A percentile compares a stretch with the other conserved stretches of the same genome.
Conservation (phyloP, 2,329 filamentous ascomycete genomes). For the Claviceps arundinis region DNA sequence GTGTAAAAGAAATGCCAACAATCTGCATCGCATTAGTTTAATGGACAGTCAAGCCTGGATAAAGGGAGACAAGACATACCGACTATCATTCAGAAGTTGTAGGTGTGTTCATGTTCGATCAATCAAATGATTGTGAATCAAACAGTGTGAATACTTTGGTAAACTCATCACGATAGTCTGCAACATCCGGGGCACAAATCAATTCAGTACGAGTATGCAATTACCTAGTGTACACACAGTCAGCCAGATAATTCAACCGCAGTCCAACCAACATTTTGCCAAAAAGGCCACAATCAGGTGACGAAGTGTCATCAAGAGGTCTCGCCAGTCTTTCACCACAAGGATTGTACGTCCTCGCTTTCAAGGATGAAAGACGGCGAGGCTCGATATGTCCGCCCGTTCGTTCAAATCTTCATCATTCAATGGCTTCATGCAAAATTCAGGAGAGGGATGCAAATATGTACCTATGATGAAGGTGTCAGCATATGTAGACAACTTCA, state of each 20-base stretch:
- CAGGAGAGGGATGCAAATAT: conserved; percentile 1
- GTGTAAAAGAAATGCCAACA: not conserved
- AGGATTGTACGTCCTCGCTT: conserved; percentile 50
- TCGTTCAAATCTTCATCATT: conserved; percentile 56
- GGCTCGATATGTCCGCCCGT: conserved; percentile 56
- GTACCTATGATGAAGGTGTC: conserved; percentile 32
- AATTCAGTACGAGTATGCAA: conserved; percentile 11
- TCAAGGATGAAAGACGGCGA: conserved; percentile 31
- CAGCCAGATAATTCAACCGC: conserved; percentile 12
- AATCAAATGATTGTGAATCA: conserved; percentile 29
- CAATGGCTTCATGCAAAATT: conserved; percentile 13
- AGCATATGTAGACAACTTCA: conserved; percentile 15
- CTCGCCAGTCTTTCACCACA: conserved; percentile 36
- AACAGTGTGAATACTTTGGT: conserved; percentile 47
- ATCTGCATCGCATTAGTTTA: not conserved
- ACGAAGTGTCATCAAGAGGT: conserved; percentile 54
- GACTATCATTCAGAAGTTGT: conserved; percentile 40
- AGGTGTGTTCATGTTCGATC: conserved; percentile 38
- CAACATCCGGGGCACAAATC: not conserved
- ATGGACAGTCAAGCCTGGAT: not conserved
- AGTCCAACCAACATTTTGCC: conserved; percentile 7
- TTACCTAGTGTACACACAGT: conserved; percentile 17
- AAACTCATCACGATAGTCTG: conserved; percentile 31
- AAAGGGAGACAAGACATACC: conserved; percentile 7
- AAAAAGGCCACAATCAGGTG: conserved; percentile 39